phyloP scores from a whole-genome alignment of 2,329 filamentous ascomycete genomes.

The Fusarium pseudograminearum region DNA sequence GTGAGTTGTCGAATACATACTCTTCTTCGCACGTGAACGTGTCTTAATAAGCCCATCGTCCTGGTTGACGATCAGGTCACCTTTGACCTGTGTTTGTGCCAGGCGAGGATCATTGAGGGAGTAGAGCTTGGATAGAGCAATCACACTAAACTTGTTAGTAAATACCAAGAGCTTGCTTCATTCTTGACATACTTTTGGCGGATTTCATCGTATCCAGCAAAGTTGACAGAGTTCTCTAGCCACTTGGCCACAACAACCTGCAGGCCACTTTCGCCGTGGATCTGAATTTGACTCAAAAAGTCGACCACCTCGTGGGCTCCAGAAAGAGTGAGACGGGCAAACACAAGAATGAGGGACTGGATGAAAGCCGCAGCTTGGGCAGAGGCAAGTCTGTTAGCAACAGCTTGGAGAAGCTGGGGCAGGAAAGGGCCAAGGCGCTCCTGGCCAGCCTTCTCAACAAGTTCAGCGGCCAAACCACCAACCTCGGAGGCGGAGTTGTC shows the following conservation, averaged over 20 bases:
- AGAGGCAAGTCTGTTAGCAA: constrained; percentile 84
- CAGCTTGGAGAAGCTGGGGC: constrained; percentile 86
- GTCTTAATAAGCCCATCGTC: constrained; percentile 89
- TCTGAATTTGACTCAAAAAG: constrained; percentile 87
- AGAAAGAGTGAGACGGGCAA: constrained; percentile 87
- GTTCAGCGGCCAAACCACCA: constrained; percentile 89
- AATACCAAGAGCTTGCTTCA: neutral
- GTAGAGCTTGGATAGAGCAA: constrained; percentile 92
- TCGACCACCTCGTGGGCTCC: constrained; percentile 91
- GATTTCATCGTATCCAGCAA: constrained; percentile 98
- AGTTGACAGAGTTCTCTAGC: constrained; percentile 96
- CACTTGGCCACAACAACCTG: constrained; percentile 93
- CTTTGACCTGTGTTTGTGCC: constrained; percentile 84
- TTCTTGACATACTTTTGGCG: constrained; percentile 81
- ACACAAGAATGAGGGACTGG: constrained; percentile 94
- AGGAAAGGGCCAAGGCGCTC: constrained; percentile 92
- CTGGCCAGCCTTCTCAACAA: constrained; percentile 94
- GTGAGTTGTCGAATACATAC: constrained; percentile 59
- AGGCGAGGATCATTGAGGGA: constrained; percentile 86
- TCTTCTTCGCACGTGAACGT: constrained; percentile 86
- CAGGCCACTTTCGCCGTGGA: constrained; percentile 83
- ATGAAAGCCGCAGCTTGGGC: constrained; percentile 91
- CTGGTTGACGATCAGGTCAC: constrained; percentile 85
- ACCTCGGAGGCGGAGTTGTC: constrained; percentile 97
- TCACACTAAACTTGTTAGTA: constrained; percentile 71